phyloP scores from a whole-genome alignment of 2,329 filamentous ascomycete genomes.

The Penicillium sp. region DNA sequence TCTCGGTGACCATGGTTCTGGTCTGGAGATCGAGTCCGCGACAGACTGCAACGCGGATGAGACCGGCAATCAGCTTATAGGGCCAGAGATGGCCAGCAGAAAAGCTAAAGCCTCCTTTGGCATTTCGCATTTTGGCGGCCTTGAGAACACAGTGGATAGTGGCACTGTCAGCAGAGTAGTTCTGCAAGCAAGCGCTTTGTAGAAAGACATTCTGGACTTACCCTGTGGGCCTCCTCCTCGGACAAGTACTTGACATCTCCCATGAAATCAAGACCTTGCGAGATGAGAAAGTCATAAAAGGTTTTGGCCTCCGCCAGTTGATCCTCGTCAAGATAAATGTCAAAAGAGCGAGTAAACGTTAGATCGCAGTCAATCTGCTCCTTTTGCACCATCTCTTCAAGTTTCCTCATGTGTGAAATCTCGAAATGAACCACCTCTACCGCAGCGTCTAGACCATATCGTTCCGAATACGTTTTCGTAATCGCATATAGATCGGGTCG shows the following conservation, averaged over 20 bases:
- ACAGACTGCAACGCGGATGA: conserved; percentile 6
- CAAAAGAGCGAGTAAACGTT: conserved; percentile 33
- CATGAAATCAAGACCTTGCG: conserved; percentile 21
- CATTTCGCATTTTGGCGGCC: conserved; percentile 31
- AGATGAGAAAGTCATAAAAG: conserved; percentile 25
- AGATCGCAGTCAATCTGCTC: conserved; percentile 43
- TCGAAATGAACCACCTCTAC: conserved; percentile 38
- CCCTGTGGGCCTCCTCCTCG: conserved; percentile 15
- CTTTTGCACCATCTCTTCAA: conserved; percentile 35
- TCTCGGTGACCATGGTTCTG: conserved; percentile 38
- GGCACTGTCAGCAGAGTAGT: neutral
- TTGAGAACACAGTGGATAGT: neutral
- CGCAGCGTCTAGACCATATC: conserved; percentile 30
- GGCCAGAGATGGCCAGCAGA: conserved; percentile 45
- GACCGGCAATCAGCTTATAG: conserved; percentile 70
- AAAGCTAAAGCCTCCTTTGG: conserved; percentile 29
- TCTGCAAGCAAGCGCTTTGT: too few species aligned
- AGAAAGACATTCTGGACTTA: neutral
- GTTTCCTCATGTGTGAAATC: conserved; percentile 32
- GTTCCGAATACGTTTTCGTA: conserved; percentile 27
- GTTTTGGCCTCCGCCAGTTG: conserved; percentile 19
- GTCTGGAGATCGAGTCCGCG: conserved; percentile 47
- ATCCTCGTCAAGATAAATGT: conserved; percentile 35
- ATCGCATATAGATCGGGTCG: conserved; percentile 38
- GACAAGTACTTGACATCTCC: conserved; percentile 23